Conservation (phyloP, 2,329 filamentous ascomycete genomes). For the Monilinia vaccinii-corymbosi region DNA sequence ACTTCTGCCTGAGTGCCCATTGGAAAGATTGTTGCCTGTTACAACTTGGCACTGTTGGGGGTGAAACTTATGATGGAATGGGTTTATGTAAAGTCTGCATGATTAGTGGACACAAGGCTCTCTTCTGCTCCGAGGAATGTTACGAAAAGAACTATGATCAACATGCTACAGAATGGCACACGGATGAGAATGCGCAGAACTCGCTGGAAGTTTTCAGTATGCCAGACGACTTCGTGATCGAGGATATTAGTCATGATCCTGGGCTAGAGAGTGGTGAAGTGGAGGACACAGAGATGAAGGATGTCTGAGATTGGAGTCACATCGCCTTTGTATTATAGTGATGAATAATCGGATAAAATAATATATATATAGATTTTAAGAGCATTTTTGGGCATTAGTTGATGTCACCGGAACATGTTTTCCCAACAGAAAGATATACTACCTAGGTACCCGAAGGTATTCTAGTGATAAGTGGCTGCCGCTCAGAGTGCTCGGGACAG, state of each 20-base stretch:
- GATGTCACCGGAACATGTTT: neutral
- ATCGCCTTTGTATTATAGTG: neutral
- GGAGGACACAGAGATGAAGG: constrained; percentile 1
- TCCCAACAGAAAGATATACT: neutral
- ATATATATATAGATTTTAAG: neutral
- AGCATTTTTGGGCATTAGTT: neutral
- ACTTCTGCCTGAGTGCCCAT: neutral
- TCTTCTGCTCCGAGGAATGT: constrained; percentile 1
- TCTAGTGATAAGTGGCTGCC: neutral
- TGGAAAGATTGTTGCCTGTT: constrained; percentile 1
- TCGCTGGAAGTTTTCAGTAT: neutral
- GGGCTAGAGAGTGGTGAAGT: constrained; percentile 1
- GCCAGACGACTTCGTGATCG: neutral
- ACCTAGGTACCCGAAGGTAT: neutral
- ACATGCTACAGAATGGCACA: neutral
- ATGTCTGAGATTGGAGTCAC: neutral
- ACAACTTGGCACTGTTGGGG: neutral
- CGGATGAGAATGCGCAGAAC: neutral
- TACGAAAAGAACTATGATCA: constrained; percentile 1
- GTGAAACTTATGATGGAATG: neutral
- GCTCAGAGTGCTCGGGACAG: neutral
- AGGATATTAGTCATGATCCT: neutral
- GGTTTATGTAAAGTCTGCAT: constrained; percentile 2
- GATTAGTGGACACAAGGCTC: neutral
- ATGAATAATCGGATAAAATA: neutral